Evolutionary conservation across 1,139 yeast species (phyloP).

Genomic region (Diutina catenulata): DNA sequence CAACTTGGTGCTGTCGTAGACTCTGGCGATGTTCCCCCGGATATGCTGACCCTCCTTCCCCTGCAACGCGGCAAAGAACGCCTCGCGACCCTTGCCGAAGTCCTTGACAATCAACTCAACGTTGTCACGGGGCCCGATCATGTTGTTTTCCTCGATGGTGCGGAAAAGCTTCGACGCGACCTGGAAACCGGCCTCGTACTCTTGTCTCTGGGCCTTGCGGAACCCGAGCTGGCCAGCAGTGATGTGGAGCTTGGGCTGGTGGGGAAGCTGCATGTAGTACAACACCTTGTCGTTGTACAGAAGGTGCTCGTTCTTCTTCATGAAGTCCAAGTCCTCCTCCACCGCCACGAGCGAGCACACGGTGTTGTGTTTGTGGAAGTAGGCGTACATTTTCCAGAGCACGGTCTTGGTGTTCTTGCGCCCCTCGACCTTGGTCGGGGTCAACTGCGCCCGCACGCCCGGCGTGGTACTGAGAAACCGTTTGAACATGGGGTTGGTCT

Average conservation of each 20-base stretch:
- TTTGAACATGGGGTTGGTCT: conserved; percentile 84
- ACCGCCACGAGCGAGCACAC: conserved; percentile 66
- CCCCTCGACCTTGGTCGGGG: conserved; percentile 36
- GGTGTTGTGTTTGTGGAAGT: conserved; percentile 75
- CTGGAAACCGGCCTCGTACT: conserved; percentile 92
- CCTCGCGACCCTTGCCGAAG: conserved; percentile 84
- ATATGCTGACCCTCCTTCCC: conserved; percentile 80
- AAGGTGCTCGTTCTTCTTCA: conserved; percentile 42
- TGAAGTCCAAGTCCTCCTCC: conserved; percentile 50
- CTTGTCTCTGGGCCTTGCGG: conserved; percentile 73
- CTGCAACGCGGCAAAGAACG: conserved; percentile 70
- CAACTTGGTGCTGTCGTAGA: conserved; percentile 70
- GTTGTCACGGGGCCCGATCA: conserved; percentile 38
- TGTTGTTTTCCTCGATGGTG: conserved; percentile 48
- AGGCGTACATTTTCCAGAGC: conserved; percentile 65
- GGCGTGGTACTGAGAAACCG: conserved; percentile 46
- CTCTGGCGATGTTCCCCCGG: conserved; percentile 50
- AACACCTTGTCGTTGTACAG: conserved; percentile 67
- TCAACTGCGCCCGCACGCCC: conserved; percentile 46
- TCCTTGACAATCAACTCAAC: conserved; percentile 68
- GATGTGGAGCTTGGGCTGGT: conserved; percentile 55
- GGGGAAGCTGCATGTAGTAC: conserved; percentile 71
- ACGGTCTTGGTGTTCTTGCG: conserved; percentile 22
- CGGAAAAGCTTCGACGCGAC: conserved; percentile 66
- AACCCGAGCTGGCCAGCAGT: conserved; percentile 69